These are phyloP conservation scores for Aureobasidium namibiae DNA, from an alignment of 2,329 filamentous ascomycete genomes.

Conservation along the genomic window DNA sequence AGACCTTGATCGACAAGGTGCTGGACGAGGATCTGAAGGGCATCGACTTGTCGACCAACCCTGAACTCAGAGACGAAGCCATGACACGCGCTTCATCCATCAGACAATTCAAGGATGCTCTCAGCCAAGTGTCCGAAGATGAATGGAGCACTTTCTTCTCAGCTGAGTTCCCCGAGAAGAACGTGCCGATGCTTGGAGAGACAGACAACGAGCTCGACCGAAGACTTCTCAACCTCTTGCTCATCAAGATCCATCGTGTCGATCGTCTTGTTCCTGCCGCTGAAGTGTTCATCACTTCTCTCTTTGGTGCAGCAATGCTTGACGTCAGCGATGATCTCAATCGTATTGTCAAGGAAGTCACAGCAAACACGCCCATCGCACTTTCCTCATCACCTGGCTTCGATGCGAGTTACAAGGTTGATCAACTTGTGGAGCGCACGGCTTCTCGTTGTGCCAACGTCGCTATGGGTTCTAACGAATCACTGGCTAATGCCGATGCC, in stretches of 20 bases:
- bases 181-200: conserved; percentile 69
- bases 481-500: conserved; percentile 85
- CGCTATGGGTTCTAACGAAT: conserved; percentile 97
- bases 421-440: conserved; percentile 80
- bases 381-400: conserved; percentile 94
- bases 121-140: conserved; percentile 53
- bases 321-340: conserved; percentile 80
- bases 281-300: conserved; percentile 77
- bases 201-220: conserved; percentile 60
- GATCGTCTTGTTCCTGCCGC: conserved; percentile 91
- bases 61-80: conserved; percentile 56
- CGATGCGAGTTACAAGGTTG: conserved; percentile 98
- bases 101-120: conserved; percentile 61
- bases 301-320: conserved; percentile 77
- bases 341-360: conserved; percentile 75
- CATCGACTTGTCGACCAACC: conserved; percentile 66
- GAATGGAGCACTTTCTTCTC: conserved; percentile 76
- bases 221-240: conserved; percentile 71
- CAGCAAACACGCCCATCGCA: conserved; percentile 75
- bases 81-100: conserved; percentile 62
- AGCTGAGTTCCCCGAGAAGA: conserved; percentile 80
- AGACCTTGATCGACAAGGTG: conserved; percentile 74
- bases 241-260: conserved; percentile 91
- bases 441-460: conserved; percentile 86
- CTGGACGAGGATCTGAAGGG: conserved; percentile 71